These are phyloP conservation scores for Santalum album DNA, from an alignment of 164 flowering plant species.

Conservation along the genomic window DNA sequence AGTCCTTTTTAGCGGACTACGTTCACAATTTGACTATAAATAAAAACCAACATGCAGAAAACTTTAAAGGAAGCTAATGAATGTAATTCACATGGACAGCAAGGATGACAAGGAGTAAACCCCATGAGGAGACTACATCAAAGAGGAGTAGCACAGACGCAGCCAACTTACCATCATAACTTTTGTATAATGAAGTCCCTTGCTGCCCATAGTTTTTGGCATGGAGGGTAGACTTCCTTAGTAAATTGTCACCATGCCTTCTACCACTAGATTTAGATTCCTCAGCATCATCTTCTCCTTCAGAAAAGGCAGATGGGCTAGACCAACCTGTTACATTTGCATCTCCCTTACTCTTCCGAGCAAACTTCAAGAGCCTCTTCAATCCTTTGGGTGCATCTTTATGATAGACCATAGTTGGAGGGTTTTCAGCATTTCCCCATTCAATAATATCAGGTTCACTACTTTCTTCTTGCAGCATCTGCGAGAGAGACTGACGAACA, in stretches of 20 bases:
- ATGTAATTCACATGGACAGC: background rate
- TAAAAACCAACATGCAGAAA: too few species aligned
- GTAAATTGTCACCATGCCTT: conserved; percentile 45
- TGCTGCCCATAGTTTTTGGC: conserved; percentile 40
- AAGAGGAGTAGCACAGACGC: conserved; percentile 21
- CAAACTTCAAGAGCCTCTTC: conserved; percentile 84
- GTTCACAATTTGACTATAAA: too few species aligned
- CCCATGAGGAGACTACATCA: conserved; percentile 19
- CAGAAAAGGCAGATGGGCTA: conserved; percentile 65
- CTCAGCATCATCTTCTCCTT: conserved; percentile 80
- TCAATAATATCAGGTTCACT: conserved; percentile 60
- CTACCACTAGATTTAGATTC: conserved; percentile 41
- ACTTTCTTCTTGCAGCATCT: conserved; percentile 83
- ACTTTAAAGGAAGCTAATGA: too few species aligned
- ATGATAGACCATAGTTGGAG: conserved; percentile 57
- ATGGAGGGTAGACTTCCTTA: conserved; percentile 49
- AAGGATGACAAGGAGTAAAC: background rate
- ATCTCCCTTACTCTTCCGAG: conserved; percentile 70
- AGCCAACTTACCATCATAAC: conserved; percentile 23
- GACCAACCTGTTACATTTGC: conserved; percentile 56
- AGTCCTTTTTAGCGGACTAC: too few species aligned
- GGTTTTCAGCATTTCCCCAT: conserved; percentile 90
- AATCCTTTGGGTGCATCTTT: conserved; percentile 86
- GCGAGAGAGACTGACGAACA: conserved; percentile 80
- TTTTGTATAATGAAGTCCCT: conserved; percentile 22